Base-by-base conservation (phyloP, 345 rosid genomes). In the Eucalyptus pauciflora region DNA sequence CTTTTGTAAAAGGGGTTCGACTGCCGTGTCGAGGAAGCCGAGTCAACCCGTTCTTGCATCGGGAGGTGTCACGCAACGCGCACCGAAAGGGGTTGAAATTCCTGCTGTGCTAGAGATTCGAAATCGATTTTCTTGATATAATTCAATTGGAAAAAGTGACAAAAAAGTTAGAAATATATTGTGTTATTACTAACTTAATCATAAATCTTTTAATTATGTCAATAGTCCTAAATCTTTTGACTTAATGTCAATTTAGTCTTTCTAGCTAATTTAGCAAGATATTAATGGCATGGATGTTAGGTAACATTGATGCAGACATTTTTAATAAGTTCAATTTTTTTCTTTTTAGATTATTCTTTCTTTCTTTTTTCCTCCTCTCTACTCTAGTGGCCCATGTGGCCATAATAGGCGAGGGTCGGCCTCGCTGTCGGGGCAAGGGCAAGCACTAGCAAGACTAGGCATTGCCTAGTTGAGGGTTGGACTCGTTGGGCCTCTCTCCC, bases 181-280 rank as follows among this genome's bases (percentile, higher is more conserved):
- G 0, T 1, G 0, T 52, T 52, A 18, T 1, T 52, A 7, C 10
- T 52, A 52, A 0, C 18, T 18, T 52, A 51, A 0, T 51, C 24
- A 0, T 18, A 52, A 52, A 52, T 52, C 1, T 52, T 52, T 52
- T 52, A 52, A 52, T 52, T 18, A 52, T 52, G 2, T 52, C 24
- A 7, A 52, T 52, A 52, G 10, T 52, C 24, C 1, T 52, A 52
- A 18, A 18, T 18, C 1, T 7, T 16, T 18, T 52, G 1, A 52
- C 2, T 2, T 52, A 18, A 52, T 0, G 24, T 52, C 58, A 52
- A 52, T 18, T 52, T 2, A 52, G 1, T 52, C 0, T 7, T 52
- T 18, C 2, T 0, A 0, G 2, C 58, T 52, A 52, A 52, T 52
- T 52, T 18, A 52, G 0, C 2, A 18, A 0, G 10, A 52, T 52